Conservation (phyloP, 306 rosid species). For the Trichosanthes truncata region DNA sequence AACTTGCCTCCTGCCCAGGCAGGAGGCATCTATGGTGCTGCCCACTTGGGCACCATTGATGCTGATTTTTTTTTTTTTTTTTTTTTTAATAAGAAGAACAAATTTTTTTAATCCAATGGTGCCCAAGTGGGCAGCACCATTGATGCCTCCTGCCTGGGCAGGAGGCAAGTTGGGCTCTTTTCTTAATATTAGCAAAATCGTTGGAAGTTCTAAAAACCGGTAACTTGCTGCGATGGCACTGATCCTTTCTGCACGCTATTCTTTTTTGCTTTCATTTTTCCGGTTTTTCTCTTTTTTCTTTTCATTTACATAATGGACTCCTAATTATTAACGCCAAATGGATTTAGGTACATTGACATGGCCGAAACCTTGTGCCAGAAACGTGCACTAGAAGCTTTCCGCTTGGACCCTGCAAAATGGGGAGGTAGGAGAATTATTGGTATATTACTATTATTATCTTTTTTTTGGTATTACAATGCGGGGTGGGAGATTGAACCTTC, state of each 20-base stretch:
- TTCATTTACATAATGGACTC: background rate
- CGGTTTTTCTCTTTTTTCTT: background rate
- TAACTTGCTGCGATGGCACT: background rate
- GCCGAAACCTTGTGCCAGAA: slow-evolving; percentile 81
- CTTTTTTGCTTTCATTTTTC: background rate
- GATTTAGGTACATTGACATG: slow-evolving; percentile 77
- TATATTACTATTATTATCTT: background rate
- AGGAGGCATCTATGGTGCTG: too few relatives aligned
- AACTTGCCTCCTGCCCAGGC: too few relatives aligned
- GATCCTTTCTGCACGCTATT: background rate
- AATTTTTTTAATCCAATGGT: too few relatives aligned
- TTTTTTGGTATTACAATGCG: background rate
- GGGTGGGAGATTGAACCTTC: background rate
- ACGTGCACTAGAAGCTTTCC: slow-evolving; percentile 77
- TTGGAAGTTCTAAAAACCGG: background rate
- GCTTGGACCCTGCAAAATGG: slow-evolving; percentile 86
- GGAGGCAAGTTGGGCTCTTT: too few relatives aligned
- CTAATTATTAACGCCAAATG: slow-evolving; percentile 11
- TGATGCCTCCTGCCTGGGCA: too few relatives aligned
- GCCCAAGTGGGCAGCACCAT: too few relatives aligned
- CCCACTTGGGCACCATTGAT: too few relatives aligned
- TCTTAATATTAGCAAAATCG: background rate
- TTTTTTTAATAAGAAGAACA: too few relatives aligned
- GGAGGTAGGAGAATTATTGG: slow-evolving; percentile 48
- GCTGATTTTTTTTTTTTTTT: too few relatives aligned